phyloP scores from a whole-genome alignment of 768 basidiomycete species.

The Nidularia sp. region DNA sequence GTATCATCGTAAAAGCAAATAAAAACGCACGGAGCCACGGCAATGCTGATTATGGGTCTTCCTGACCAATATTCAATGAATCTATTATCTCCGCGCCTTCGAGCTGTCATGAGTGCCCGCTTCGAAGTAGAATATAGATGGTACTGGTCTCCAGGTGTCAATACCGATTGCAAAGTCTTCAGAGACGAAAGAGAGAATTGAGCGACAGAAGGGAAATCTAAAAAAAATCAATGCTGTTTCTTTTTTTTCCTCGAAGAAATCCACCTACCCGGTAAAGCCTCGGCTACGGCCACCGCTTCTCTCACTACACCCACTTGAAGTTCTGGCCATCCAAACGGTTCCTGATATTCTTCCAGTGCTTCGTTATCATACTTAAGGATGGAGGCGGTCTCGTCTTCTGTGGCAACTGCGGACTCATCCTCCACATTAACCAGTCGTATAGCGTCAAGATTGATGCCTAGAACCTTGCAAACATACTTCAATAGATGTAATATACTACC shows the following conservation, averaged over 20 bases:
- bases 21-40: slow-evolving; percentile 64
- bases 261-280: slow-evolving; percentile 79
- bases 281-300: slow-evolving; percentile 88
- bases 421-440: slow-evolving; percentile 45
- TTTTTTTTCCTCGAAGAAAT: neutral
- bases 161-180: slow-evolving; percentile 62
- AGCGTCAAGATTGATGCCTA: slow-evolving; percentile 79
- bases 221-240: neutral
- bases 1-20: slow-evolving; percentile 1
- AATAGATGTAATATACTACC: slow-evolving; percentile 73
- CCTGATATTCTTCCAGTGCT: slow-evolving; percentile 33
- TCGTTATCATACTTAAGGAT: slow-evolving; percentile 34
- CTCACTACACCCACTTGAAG: slow-evolving; percentile 91
- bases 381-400: slow-evolving; percentile 4
- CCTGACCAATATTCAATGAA: slow-evolving; percentile 86
- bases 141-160: slow-evolving; percentile 75
- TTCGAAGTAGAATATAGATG: slow-evolving; percentile 71
- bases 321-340: slow-evolving; percentile 89
- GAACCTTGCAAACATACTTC: slow-evolving; percentile 68
- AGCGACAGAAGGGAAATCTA: slow-evolving; percentile 83
- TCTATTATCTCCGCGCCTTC: slow-evolving; percentile 70
- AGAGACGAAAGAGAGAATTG: slow-evolving; percentile 89
- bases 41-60: slow-evolving; percentile 73
- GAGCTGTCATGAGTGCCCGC: slow-evolving; percentile 69
- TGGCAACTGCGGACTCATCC: slow-evolving; percentile 6